A percentile compares a stretch with the other conserved stretches of the same genome.
phyloP scores from a whole-genome alignment of 192 early-diverging fungal species.

The Coemansia interrupta region DNA sequence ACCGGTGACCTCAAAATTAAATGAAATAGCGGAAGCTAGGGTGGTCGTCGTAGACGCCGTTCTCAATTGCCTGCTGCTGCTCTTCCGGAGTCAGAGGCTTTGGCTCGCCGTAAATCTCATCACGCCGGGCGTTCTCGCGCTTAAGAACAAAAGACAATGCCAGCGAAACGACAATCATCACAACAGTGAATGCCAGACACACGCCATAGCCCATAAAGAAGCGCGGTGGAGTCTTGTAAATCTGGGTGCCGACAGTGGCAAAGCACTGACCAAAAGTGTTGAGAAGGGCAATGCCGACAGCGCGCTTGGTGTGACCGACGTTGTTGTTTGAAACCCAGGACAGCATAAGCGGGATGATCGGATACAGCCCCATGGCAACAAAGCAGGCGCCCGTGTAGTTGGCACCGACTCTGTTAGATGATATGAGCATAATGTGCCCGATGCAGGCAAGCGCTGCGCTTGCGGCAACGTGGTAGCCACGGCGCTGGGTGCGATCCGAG shows the following conservation, averaged over 20 bases:
- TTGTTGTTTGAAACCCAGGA: slow-evolving; percentile 66
- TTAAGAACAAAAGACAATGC: slow-evolving; percentile 54
- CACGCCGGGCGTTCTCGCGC: slow-evolving; percentile 56
- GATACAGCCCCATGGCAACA: slow-evolving; percentile 47
- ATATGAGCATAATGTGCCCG: slow-evolving; percentile 49
- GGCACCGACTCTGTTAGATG: slow-evolving; percentile 19
- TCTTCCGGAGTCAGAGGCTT: slow-evolving; percentile 30
- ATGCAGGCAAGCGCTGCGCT: slow-evolving; percentile 31
- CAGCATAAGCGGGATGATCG: slow-evolving; percentile 60
- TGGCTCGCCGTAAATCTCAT: slow-evolving; percentile 21
- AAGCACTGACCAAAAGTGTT: slow-evolving; percentile 70
- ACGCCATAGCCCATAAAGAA: slow-evolving; percentile 56
- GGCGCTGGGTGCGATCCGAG: slow-evolving; percentile 52
- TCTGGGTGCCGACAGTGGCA: slow-evolving; percentile 69
- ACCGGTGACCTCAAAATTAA: not conserved
- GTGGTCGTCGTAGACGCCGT: slow-evolving; percentile 45
- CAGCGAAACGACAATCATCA: slow-evolving; percentile 52
- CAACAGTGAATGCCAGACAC: slow-evolving; percentile 52
- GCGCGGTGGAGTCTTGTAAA: slow-evolving; percentile 63
- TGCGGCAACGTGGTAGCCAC: slow-evolving; percentile 45
- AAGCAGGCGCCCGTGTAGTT: slow-evolving; percentile 53
- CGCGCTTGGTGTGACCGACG: slow-evolving; percentile 71
- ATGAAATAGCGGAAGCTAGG: slow-evolving; percentile 28
- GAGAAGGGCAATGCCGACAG: slow-evolving; percentile 63
- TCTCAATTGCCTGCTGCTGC: slow-evolving; percentile 30